These are phyloP conservation scores for Sanghuangporus weigelae DNA, from an alignment of 1,284 basidiomycete species.

Conservation along the genomic window DNA sequence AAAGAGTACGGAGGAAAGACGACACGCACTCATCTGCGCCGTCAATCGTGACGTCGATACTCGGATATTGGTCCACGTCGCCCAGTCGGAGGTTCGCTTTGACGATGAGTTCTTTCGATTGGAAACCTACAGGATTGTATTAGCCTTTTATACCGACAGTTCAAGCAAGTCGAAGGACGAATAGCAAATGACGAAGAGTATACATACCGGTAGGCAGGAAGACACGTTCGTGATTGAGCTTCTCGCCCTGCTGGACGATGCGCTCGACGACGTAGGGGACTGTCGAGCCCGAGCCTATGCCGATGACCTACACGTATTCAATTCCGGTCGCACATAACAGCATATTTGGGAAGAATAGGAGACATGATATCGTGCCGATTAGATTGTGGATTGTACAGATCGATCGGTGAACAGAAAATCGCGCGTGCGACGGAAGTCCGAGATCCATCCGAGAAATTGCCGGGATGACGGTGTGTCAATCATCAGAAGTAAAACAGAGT, in stretches of 20 bases:
- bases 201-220: slow-evolving; percentile 84
- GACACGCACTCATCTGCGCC: slow-evolving; percentile 87
- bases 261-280: slow-evolving; percentile 98
- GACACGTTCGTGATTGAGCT: slow-evolving; percentile 73
- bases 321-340: background rate
- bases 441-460: background rate
- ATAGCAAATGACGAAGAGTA: background rate
- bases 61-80: slow-evolving; percentile 88
- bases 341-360: too few relatives aligned
- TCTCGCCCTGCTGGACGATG: slow-evolving; percentile 80
- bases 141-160: background rate
- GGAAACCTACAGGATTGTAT: slow-evolving; percentile 65
- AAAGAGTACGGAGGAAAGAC: slow-evolving; percentile 14
- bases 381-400: background rate
- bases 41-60: slow-evolving; percentile 94
- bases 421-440: background rate
- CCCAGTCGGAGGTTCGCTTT: slow-evolving; percentile 77
- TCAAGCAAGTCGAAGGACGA: background rate
- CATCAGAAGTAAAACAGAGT: background rate
- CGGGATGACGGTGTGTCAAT: background rate
- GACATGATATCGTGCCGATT: background rate
- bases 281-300: slow-evolving; percentile 92
- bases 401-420: background rate
- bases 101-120: slow-evolving; percentile 94
- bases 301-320: slow-evolving; percentile 59